A percentile compares a stretch with the other conserved stretches of the same genome.
phyloP scores from a whole-genome alignment of 768 basidiomycete genomes.

The Lepiota subincarnata region DNA sequence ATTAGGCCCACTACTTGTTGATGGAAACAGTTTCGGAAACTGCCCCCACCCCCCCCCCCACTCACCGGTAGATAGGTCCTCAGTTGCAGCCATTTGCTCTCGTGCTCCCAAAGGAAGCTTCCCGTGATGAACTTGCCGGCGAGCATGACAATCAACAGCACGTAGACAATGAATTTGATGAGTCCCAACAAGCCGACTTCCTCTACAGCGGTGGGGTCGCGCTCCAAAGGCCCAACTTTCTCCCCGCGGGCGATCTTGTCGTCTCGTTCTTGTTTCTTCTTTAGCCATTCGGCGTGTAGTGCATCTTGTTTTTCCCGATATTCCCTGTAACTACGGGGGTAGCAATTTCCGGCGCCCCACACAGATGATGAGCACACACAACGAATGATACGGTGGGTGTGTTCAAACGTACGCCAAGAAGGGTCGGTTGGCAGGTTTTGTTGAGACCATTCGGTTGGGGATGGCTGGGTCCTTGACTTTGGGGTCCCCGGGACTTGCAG shows the following conservation, averaged over 20 bases:
- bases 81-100: conserved; percentile 56
- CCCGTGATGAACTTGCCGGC: conserved; percentile 83
- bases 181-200: conserved; percentile 64
- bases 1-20: neutral
- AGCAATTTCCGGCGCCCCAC: too few species aligned
- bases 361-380: too few species aligned
- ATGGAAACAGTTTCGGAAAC: neutral
- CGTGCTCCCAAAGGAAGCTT: conserved; percentile 83
- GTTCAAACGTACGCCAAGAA: conserved; percentile 61
- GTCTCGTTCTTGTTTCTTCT: conserved; percentile 67
- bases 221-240: conserved; percentile 66
- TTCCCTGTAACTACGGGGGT: conserved; percentile 59
- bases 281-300: conserved; percentile 59
- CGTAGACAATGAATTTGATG: conserved; percentile 63
- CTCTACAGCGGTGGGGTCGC: conserved; percentile 64
- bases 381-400: conserved; percentile 8
- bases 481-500: conserved; percentile 38
- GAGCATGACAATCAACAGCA: conserved; percentile 49
- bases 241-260: conserved; percentile 74
- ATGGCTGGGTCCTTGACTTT: conserved; percentile 62
- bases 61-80: conserved; percentile 65
- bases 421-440: conserved; percentile 81
- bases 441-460: conserved; percentile 67
- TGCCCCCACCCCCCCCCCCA: too few species aligned
- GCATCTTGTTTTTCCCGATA: conserved; percentile 60